Base-by-base conservation (phyloP, 208 protist species). In the Trypanosoma melophagium region DNA sequence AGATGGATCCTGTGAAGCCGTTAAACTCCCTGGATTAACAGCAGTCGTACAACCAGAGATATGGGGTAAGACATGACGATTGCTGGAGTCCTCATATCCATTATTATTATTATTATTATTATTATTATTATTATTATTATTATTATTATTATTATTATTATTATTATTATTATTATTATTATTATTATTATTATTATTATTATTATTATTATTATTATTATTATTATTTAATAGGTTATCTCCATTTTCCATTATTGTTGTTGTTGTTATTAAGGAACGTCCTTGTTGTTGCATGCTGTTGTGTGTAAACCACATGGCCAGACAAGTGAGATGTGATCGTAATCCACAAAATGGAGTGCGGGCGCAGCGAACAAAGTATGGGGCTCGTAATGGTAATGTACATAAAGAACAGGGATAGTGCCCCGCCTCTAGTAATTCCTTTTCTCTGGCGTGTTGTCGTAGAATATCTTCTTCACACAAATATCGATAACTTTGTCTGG, bases 291-390 rank as follows among this genome's bases (percentile, higher is more conserved):
- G 25, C 9, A 60, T 5, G 0, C 52, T 8, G 21, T 59, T 40
- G 67, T 85, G 70, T 13, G 74, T 77, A 67, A 87, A 77, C 85
- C 87, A 95, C 81, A 95, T 81, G 24, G 82, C 83, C 13, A 93
- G 71, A 64, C 90, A 95, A 14, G 68, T 54, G 21, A 93, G 52
- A 71, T 95, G 90, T 10, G 73, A 59, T 17, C 75, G 72, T 13
- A 95, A 60, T 9, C 60, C 56, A 72, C 90, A 95, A 74, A 85
- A 83, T 13, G 90, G 87, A 3, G 86, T 63, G 17, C 80, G 84
- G 5, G 60, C 50, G 69, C 90, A 93, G 71, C 89, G 84, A 45
- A 84, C 49, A 45, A 91, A 66, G 57, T 76, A 84, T 10, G 81
- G 86, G 12, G 75, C 54, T 7, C 45, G 71, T 55, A 95, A 74